These are phyloP conservation scores for Lentinula edodes DNA, from an alignment of 768 basidiomycete species.

Conservation along the genomic window DNA sequence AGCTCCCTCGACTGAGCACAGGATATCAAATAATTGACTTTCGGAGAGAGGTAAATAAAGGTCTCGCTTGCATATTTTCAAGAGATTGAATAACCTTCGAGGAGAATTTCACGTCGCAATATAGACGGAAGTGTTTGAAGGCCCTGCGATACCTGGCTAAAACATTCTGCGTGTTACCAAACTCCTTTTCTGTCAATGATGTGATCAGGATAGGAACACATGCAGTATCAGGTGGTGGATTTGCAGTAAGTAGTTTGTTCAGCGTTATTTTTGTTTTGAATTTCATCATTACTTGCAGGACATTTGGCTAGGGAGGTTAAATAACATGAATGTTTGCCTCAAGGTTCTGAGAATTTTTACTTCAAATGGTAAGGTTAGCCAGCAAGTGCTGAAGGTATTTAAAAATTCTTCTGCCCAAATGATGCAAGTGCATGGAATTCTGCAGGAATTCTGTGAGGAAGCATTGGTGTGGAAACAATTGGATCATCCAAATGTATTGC, in stretches of 20 bases:
- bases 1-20: not conserved
- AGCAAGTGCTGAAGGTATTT: slow-evolving; percentile 4
- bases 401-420: not conserved
- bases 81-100: not conserved
- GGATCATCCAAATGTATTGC: slow-evolving; percentile 13
- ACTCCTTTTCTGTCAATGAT: slow-evolving; percentile 1
- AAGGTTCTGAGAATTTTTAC: slow-evolving; percentile 9
- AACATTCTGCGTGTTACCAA: slow-evolving; percentile 3
- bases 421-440: not conserved
- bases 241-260: not conserved
- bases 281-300: not conserved
- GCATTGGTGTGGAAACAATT: slow-evolving; percentile 18
- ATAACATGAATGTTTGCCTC: slow-evolving; percentile 2
- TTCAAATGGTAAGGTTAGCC: not conserved
- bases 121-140: slow-evolving; percentile 1
- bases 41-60: slow-evolving; percentile 1
- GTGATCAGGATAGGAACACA: not conserved
- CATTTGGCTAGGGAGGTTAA: slow-evolving; percentile 4
- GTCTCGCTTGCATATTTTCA: no score
- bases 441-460: slow-evolving; percentile 18
- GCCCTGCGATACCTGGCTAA: not conserved
- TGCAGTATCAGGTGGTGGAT: slow-evolving; percentile 5
- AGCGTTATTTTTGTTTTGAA: no score
- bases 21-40: not conserved
- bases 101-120: not conserved